Percentiles rank a stretch among this genome's conserved stretches.
These are phyloP conservation scores for Neoboletus subvelutipes DNA, from an alignment of 768 basidiomycete species.

Conservation along the genomic window DNA sequence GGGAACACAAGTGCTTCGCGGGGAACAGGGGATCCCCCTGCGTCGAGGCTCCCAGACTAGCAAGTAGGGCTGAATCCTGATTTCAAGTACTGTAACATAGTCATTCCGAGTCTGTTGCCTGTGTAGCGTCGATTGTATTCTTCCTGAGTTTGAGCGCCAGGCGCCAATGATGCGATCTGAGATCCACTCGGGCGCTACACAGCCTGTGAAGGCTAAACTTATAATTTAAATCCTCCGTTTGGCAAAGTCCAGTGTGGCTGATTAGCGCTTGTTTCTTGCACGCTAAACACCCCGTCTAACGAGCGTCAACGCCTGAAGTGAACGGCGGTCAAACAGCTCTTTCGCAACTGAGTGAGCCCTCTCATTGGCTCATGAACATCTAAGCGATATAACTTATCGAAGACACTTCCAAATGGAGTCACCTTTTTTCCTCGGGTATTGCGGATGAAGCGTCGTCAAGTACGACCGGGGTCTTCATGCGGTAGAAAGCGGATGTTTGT, in stretches of 20 bases:
- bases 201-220: constrained; percentile 22
- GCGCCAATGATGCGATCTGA: constrained; percentile 14
- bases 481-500: background rate
- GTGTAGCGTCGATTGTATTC: background rate
- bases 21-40: constrained; percentile 39
- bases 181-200: constrained; percentile 15
- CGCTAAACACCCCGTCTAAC: background rate
- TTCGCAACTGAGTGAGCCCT: background rate
- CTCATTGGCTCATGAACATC: background rate
- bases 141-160: too few relatives aligned
- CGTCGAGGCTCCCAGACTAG: constrained; percentile 24
- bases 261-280: background rate
- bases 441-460: background rate
- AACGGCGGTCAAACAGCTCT: background rate
- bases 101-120: background rate
- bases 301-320: background rate
- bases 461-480: background rate
- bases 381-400: background rate
- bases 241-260: background rate
- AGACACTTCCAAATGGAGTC: background rate
- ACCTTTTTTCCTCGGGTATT: background rate
- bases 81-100: background rate
- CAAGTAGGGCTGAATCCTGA: constrained; percentile 13
- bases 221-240: constrained; percentile 8
- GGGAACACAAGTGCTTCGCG: constrained; percentile 53